Percentiles rank a stretch among this genome's conserved stretches.
Conservation (phyloP, 2,329 filamentous ascomycete genomes). For the Xylariaceae sp. region DNA sequence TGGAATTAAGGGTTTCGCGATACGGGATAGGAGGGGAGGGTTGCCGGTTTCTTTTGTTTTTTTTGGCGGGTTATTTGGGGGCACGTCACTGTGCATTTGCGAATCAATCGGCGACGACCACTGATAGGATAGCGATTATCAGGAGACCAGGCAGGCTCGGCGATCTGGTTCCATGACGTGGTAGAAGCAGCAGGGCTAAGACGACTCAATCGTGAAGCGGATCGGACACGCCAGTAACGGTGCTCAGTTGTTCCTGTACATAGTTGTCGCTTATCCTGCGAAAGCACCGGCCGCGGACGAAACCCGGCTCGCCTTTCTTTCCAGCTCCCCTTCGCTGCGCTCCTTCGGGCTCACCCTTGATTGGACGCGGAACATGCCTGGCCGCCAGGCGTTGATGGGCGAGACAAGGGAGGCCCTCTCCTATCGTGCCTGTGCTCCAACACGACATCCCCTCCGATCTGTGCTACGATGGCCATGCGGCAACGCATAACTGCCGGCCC, state of each 20-base stretch:
- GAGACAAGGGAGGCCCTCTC: conserved; percentile 5
- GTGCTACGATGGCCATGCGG: conserved; percentile 9
- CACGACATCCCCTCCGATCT: conserved; percentile 9
- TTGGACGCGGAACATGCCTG: neutral
- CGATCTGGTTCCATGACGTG: neutral
- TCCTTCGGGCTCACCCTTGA: neutral
- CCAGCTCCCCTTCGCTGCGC: neutral
- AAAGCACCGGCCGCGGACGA: neutral
- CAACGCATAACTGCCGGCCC: conserved; percentile 12
- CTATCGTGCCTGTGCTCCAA: neutral
- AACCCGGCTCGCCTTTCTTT: neutral
- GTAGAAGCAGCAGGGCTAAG: neutral
- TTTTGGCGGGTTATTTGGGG: neutral
- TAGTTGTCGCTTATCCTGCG: conserved; percentile 1
- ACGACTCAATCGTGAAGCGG: neutral
- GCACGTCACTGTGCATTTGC: neutral
- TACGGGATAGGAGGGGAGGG: neutral
- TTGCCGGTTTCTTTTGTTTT: neutral
- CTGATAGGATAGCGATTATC: neutral
- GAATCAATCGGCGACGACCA: neutral
- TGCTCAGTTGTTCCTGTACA: neutral
- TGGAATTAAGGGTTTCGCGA: conserved; percentile 1
- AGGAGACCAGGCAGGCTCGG: neutral
- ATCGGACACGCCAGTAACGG: neutral
- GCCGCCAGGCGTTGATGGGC: neutral